A percentile compares a stretch with the other conserved stretches of the same genome.
Conservation (phyloP, 2,329 filamentous ascomycete species). For the Sclerotinia glacialis region DNA sequence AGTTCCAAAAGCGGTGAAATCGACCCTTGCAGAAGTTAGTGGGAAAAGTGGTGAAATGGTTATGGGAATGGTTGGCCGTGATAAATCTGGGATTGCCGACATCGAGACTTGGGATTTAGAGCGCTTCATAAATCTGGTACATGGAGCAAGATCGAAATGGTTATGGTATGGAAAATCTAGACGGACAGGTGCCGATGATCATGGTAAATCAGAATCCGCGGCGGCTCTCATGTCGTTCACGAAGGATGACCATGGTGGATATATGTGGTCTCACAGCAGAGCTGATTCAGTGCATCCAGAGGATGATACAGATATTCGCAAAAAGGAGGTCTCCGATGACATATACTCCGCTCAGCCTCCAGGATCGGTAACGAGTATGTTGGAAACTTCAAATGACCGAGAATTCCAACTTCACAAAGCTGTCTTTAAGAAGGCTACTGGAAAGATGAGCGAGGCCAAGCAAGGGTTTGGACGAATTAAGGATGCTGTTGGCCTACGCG, state of each 20-base stretch:
- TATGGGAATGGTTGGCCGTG: slow-evolving; percentile 83
- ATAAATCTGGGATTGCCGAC: slow-evolving; percentile 86
- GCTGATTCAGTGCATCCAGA: slow-evolving; percentile 52
- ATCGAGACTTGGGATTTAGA: slow-evolving; percentile 91
- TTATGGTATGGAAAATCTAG: slow-evolving; percentile 89
- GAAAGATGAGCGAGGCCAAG: slow-evolving; percentile 74
- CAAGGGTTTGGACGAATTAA: slow-evolving; percentile 83
- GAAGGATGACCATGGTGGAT: slow-evolving; percentile 53
- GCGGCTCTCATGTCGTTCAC: slow-evolving; percentile 51
- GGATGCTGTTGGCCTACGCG: slow-evolving; percentile 66
- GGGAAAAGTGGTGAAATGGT: slow-evolving; percentile 93
- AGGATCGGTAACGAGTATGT: slow-evolving; percentile 47
- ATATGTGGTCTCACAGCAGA: slow-evolving; percentile 48
- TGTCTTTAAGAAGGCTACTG: slow-evolving; percentile 76
- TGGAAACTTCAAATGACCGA: slow-evolving; percentile 54
- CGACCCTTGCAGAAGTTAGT: slow-evolving; percentile 87
- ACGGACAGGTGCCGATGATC: slow-evolving; percentile 52
- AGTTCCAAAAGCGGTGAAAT: slow-evolving; percentile 91
- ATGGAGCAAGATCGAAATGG: slow-evolving; percentile 86
- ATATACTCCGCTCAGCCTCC: slow-evolving; percentile 47
- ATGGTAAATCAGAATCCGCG: slow-evolving; percentile 48
- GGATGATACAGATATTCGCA: slow-evolving; percentile 47
- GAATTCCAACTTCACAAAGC: slow-evolving; percentile 57
- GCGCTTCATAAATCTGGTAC: slow-evolving; percentile 71
- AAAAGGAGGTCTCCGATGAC: slow-evolving; percentile 44